Evolutionary conservation across 192 early-diverging fungal species (phyloP).

Genomic region (Helicostylum pulchrum): DNA sequence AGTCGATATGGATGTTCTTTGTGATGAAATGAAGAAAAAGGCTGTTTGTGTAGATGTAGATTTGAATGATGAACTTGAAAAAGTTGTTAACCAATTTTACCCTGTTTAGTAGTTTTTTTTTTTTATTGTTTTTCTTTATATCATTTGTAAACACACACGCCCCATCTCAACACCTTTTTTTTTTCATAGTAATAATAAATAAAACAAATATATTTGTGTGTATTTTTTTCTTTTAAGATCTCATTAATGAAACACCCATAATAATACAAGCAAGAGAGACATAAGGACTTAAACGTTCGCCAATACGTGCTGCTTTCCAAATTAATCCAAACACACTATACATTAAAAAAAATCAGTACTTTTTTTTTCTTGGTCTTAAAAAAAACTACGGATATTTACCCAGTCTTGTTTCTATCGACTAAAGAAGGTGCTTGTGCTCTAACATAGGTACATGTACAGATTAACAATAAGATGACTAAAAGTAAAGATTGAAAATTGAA

Average conservation of each 20-base stretch:
- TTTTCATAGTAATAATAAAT: slow-evolving; percentile 7
- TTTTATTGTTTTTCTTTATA: neutral
- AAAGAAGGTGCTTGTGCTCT: slow-evolving; percentile 84
- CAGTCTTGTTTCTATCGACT: slow-evolving; percentile 86
- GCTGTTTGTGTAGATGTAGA: slow-evolving; percentile 42
- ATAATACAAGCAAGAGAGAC: slow-evolving; percentile 85
- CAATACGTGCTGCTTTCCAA: slow-evolving; percentile 95
- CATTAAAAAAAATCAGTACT: neutral
- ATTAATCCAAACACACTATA: slow-evolving; percentile 78
- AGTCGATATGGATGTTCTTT: slow-evolving; percentile 50
- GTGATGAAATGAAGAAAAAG: slow-evolving; percentile 51
- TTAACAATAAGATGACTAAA: slow-evolving; percentile 85
- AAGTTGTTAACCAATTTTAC: slow-evolving; percentile 4
- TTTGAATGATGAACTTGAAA: slow-evolving; percentile 5
- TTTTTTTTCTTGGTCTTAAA: slow-evolving; percentile 1
- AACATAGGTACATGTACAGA: slow-evolving; percentile 97
- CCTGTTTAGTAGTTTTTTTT: neutral
- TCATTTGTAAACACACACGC: neutral
- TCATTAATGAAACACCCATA: slow-evolving; percentile 74
- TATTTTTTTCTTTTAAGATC: slow-evolving; percentile 28
- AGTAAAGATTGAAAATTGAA: slow-evolving; percentile 95
- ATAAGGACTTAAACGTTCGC: slow-evolving; percentile 93
- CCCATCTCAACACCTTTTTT: neutral
- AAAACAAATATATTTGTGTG: neutral
- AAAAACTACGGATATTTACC: slow-evolving; percentile 37